phyloP scores from a whole-genome alignment of 1,284 basidiomycete species.

The Sutorius eximius region DNA sequence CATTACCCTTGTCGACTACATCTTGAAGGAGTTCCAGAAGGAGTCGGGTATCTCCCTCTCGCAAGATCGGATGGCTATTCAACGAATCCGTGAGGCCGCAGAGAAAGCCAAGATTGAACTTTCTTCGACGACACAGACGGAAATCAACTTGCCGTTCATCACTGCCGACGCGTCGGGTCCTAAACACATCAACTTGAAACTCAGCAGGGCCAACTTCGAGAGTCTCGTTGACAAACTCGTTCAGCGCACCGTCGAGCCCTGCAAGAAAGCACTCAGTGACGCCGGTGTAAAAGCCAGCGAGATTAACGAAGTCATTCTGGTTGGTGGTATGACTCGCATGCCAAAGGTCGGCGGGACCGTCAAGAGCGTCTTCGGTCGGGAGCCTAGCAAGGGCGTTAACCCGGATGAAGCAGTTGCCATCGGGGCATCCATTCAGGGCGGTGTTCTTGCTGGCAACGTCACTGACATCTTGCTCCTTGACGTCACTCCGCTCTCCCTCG shows the following conservation, averaged over 20 bases:
- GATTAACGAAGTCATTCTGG: constrained; percentile 95
- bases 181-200: constrained; percentile 94
- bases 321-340: constrained; percentile 99
- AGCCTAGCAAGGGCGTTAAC: constrained; percentile 98
- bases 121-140: constrained; percentile 90
- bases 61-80: constrained; percentile 95
- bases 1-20: constrained; percentile 84
- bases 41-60: constrained; percentile 81
- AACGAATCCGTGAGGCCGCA: constrained; percentile 97
- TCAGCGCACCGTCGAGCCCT: constrained; percentile 92
- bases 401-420: constrained; percentile 95
- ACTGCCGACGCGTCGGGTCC: constrained; percentile 92
- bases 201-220: constrained; percentile 91
- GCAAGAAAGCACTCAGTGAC: constrained; percentile 93
- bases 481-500: constrained; percentile 92
- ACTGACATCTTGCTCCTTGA: constrained; percentile 96
- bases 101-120: constrained; percentile 99
- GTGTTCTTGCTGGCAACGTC: constrained; percentile 94
- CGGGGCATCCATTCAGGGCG: constrained; percentile 91
- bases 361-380: constrained; percentile 86
- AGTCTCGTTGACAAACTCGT: constrained; percentile 81
- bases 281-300: constrained; percentile 92
- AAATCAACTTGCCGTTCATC: constrained; percentile 97
- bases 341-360: constrained; percentile 94
- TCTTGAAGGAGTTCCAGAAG: constrained; percentile 94